Evolutionary conservation across 352 stramenopile species (phyloP), one percentile per base, ranked within the genome.

Genomic region (Plasmopara viticola): DNA sequence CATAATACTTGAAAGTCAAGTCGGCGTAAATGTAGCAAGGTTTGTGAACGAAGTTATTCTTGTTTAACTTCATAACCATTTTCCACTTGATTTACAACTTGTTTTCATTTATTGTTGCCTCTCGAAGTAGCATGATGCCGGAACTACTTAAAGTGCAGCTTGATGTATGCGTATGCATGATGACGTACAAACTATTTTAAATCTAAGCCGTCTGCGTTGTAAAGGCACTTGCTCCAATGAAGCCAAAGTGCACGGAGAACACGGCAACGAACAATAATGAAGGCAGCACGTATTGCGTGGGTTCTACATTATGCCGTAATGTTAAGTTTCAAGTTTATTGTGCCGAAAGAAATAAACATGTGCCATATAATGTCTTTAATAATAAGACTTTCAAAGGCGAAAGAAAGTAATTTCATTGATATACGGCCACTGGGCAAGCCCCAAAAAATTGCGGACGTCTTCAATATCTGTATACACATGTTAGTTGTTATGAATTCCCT

Each of bases 371-470:
- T 17, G n/a, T 17, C 14, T 3, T 13, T 29, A 17, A 18, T 30
- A 35, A 53, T 20, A 6, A 49, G 31, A 1, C 13, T 37, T 30
- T 6, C 28, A 60, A 48, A 15, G 53, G 53, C 7, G 4, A 39
- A 10, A 53, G 18, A 38, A 29, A 54, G 28, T 41, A 39, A 13
- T 44, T 20, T 29, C 38, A 53, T 44, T 53, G 38, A 44, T 14
- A 29, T 34, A 13, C 10, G 9, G 53, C 53, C 10, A 60, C 45
- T 7, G 0, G 0, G 25, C 52, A 60, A 17, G 10, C 4, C 53
- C 53, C 39, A 60, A 60, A 60, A 8, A 50, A 18, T n/a, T 53
- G 44, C 15, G 5, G 15, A 44, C 53, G 42, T 51, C 35, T 44
- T 53, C 53, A 2, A 46, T 12, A 29, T 20, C 13, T 17, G 5